phyloP scores from a whole-genome alignment of 768 basidiomycete genomes.

The Tulasnella sp. region DNA sequence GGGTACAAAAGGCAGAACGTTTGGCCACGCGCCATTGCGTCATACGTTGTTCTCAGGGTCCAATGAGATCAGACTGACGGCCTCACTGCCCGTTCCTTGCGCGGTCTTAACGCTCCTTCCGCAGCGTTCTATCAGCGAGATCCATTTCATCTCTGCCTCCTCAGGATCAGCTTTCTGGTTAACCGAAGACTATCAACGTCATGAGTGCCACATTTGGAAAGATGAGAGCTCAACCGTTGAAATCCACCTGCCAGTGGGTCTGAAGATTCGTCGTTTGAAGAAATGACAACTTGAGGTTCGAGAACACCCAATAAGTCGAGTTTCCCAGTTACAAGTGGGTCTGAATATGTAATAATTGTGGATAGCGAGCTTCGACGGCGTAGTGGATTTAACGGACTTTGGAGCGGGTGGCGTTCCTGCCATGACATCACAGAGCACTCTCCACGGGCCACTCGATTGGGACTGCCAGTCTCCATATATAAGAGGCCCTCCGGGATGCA shows the following conservation, averaged over 20 bases:
- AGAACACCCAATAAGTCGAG: neutral
- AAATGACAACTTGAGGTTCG: neutral
- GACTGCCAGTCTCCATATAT: neutral
- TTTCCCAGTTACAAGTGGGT: neutral
- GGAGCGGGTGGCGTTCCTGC: neutral
- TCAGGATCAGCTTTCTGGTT: neutral
- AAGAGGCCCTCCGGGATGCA: neutral
- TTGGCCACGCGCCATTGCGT: neutral
- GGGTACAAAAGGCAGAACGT: neutral
- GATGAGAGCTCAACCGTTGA: neutral
- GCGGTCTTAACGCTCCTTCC: neutral
- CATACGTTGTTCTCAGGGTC: neutral
- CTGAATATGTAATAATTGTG: neutral
- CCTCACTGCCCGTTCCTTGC: neutral
- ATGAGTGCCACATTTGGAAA: neutral
- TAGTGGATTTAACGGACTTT: neutral
- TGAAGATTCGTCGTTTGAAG: neutral
- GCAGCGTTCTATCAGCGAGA: neutral
- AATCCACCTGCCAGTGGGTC: no score
- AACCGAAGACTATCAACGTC: neutral
- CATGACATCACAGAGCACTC: neutral
- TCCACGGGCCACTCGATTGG: neutral
- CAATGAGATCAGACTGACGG: neutral
- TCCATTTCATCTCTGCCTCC: neutral
- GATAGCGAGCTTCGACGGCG: neutral